Evolutionary conservation across 495 filamentous ascomycete species (phyloP).

Genomic region (Parathielavia appendiculata): DNA sequence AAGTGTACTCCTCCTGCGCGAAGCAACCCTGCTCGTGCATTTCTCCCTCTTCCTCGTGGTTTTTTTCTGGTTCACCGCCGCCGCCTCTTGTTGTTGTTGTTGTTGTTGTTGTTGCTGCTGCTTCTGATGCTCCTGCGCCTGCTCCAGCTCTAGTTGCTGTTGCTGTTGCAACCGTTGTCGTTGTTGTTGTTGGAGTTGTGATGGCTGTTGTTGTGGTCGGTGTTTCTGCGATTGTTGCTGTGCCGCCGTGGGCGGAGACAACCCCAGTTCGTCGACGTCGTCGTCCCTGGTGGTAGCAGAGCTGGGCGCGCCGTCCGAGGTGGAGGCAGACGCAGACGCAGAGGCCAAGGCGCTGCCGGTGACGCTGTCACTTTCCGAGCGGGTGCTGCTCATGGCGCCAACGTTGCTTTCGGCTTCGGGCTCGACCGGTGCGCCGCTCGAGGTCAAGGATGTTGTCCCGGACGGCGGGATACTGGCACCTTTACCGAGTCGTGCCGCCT

Average conservation of each 20-base stretch:
- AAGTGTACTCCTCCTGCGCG: slow-evolving; percentile 62
- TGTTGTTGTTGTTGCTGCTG: slow-evolving; percentile 5
- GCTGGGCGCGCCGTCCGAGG: slow-evolving; percentile 2
- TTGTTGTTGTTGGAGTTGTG: slow-evolving; percentile 8
- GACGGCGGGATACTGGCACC: slow-evolving; percentile 20
- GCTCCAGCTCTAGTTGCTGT: neutral
- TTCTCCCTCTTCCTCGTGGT: slow-evolving; percentile 19
- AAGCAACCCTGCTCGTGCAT: slow-evolving; percentile 27
- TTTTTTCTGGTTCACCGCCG: neutral
- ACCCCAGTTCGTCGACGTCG: slow-evolving; percentile 16
- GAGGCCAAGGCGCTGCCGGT: neutral
- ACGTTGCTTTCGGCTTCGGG: slow-evolving; percentile 7
- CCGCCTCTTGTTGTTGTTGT: slow-evolving; percentile 8
- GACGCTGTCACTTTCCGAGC: slow-evolving; percentile 9
- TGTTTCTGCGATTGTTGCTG: neutral
- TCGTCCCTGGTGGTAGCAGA: slow-evolving; percentile 9
- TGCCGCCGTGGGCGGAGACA: neutral
- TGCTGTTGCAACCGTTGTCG: neutral
- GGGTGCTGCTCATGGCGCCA: slow-evolving; percentile 11
- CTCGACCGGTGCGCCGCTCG: slow-evolving; percentile 6
- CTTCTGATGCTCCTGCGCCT: neutral
- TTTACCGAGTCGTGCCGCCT: slow-evolving; percentile 37
- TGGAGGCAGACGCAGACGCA: slow-evolving; percentile 4
- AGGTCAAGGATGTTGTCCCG: neutral
- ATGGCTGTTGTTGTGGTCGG: neutral